Base-by-base conservation (phyloP, 2,329 filamentous ascomycete species). In the Alternaria novae-zelandiae region DNA sequence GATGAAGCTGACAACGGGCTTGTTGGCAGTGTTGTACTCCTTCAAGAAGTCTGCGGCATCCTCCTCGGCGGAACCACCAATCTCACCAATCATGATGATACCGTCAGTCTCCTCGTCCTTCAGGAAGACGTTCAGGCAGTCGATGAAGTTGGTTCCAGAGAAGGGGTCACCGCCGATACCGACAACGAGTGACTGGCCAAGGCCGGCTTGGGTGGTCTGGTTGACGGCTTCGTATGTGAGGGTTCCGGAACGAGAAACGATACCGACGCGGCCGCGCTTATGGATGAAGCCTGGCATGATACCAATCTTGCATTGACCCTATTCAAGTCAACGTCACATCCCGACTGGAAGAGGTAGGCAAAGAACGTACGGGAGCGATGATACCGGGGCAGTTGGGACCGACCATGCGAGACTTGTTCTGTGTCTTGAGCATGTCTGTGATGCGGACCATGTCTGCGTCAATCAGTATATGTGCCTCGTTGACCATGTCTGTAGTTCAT, bases 201-300 rank as follows among this genome's bases (percentile, higher is more conserved):
- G 92, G 69, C 96, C 96, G 75, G 94, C 91, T 87, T 96, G 92
- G 72, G 96, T 98, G 78, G 96, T 99, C 86, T 99, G 96, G 89
- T 98, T 98, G 84, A 99, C 96, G 80, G 96, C 96, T 87, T 99
- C 96, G 87, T 99, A 99, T 79, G 96, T 99, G 70, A 99, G 90
- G 74, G 96, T 99, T 79, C 96, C 96, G 79, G 96, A 98, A 77
- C 96, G 92, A 76, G 94, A 97, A 83, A 99, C 96, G 82, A 99
- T 98, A 80, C 96, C 96, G 80, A 99, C 94, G 82, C 96, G 94
- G 77, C 96, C 96, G 83, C 94, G 93, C 89, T 98, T 98, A 90
- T 99, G 96, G 86, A 99, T 98, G 88, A 98, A 97, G 78, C 96
- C 96, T 70, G 96, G 93, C 96, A 99, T 98, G 86, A 99, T 99